Evolutionary conservation across 176 grass and related monocot species (phyloP), one percentile per base, ranked within the genome.

Genomic region (Lolium perenne): DNA sequence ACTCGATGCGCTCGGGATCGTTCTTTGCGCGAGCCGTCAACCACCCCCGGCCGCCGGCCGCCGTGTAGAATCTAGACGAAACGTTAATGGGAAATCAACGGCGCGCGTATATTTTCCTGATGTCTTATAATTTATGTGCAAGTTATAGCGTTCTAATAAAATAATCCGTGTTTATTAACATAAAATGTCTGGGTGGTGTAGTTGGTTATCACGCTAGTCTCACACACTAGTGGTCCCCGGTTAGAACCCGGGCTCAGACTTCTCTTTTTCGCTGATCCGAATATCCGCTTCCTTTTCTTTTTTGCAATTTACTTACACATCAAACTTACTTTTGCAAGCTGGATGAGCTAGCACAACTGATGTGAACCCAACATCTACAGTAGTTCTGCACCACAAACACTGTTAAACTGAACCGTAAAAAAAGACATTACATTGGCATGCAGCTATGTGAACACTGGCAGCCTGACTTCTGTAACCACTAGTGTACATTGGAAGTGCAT

Each of bases 131-230:
- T 29, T 29, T 29, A 29, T 29, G 29, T 29, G 29, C 29, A 35
- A 35, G 2, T 35, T 35, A 35, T 35, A 35, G 2, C 2, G 2
- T 35, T 69, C 1, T 38, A 38, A 1, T 69, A 40, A 20, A 60
- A 74, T 15, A 15, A 0, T 25, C 8, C 1, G 1, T 29, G 23
- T 0, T 0, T 17, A 0, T 0, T 3, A 53, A 29, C 73, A 35
- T 51, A 74, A 5, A 48, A 0, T 17, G 72, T 87, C 80, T 83
- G 80, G 80, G 86, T 95, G 93, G 91, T 95, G 93, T 91, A 91
- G 91, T 93, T 83, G 93, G 91, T 95, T 90, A 93, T 94, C 90
- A 97, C 90, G 86, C 87, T 92, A 97, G 90, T 94, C 92, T 94
- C 89, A 93, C 88, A 94, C 86, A 92, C 85, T 95, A 88, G 83